Evolutionary conservation across 495 filamentous ascomycete species (phyloP), one percentile per base, ranked within the genome.

Genomic region (Lophium mytilinum): DNA sequence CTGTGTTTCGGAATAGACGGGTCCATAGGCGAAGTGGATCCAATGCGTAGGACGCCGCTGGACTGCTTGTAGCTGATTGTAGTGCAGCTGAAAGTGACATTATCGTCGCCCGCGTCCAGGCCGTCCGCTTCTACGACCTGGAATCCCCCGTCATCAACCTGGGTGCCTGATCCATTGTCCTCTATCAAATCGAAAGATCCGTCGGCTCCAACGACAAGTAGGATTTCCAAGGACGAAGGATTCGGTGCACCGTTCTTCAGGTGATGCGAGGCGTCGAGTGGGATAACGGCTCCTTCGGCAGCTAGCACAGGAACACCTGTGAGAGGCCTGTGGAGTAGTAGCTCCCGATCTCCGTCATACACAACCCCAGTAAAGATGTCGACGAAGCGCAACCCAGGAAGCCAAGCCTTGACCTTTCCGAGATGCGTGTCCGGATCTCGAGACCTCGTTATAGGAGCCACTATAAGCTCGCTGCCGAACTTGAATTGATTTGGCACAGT

Each of bases 191-290:
- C 69, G 42, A 78, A 76, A 3, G 58, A 45, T 2, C 69, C 77
- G 63, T 82, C 78, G 7, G 64, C 64, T 6, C 80, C 80, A 7
- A 81, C 77, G 11, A 80, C 75, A 3, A 83, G 65, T 7, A 78
- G 49, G 19, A 82, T 56, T 41, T 78, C 73, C 15, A 82, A 57
- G 1, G 55, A 53, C 0, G 61, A 41, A 0, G 79, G 77, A 12
- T 73, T 70, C 1, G 59, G 47, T 9, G 70, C 69, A 19, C 75
- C 78, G 60, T 80, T 80, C 11, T 17, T 12, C 0, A 73, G 71
- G 8, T 54, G 55, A 9, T 61, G 40, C 10, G 68, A 60, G 14
- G 49, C 55, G 53, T 81, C 80, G 8, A 81, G 53, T 0, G 79
- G 75, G 36, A 84, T 63, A 21, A 83, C 80, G 36, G 79, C 70